phyloP scores from a whole-genome alignment of 345 rosid species.

The Anacardium occidentale region DNA sequence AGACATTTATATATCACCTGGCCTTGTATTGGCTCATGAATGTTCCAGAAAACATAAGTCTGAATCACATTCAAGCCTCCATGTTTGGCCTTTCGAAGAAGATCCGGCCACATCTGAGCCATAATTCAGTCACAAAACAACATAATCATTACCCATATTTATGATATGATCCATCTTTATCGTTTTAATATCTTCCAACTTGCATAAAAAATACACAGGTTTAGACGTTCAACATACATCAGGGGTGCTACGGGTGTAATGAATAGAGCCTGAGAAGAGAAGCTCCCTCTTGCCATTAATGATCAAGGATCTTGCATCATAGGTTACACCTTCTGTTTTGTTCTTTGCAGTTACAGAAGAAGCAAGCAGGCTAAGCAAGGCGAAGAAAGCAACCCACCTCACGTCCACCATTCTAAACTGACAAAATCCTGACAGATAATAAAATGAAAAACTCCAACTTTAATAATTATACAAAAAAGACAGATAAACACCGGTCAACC shows the following conservation, averaged over 20 bases:
- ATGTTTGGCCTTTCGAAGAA: conserved; percentile 74
- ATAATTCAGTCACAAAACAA: conserved; percentile 7
- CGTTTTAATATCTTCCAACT: neutral
- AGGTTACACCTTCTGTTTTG: conserved; percentile 27
- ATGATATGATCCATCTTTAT: neutral
- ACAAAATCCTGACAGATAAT: too few species aligned
- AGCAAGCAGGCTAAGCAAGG: conserved; percentile 23
- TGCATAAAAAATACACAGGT: too few species aligned
- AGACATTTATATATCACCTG: conserved; percentile 40
- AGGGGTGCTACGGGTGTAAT: conserved; percentile 65
- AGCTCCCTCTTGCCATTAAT: conserved; percentile 58
- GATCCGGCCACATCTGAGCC: conserved; percentile 83
- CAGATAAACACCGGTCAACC: neutral
- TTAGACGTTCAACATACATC: conserved; percentile 28
- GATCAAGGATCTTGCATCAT: conserved; percentile 54
- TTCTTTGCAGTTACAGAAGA: conserved; percentile 4
- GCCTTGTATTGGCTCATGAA: conserved; percentile 78
- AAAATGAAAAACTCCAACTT: neutral
- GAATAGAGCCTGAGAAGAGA: conserved; percentile 66
- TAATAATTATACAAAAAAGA: neutral
- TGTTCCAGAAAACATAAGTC: conserved; percentile 91
- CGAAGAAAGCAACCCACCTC: conserved; percentile 3
- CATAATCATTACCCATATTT: conserved; percentile 12
- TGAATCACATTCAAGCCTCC: conserved; percentile 91
- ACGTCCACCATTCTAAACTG: neutral